These are phyloP conservation scores for Ogataea angusta DNA, from an alignment of 805 yeast species.

Conservation along the genomic window DNA sequence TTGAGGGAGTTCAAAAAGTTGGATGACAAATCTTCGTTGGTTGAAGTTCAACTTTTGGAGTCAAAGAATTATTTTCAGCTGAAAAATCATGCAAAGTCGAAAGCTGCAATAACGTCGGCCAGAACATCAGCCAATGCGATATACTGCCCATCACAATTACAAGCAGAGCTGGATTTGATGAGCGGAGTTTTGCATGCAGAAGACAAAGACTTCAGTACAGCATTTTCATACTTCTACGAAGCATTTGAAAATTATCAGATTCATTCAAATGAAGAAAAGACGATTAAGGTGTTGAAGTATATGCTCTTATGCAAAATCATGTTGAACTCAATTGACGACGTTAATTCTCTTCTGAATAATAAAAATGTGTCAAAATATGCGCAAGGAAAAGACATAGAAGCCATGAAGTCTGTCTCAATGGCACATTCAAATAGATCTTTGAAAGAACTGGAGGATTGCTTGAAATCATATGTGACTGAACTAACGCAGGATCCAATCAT, in stretches of 20 bases:
- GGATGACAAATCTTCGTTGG: slow-evolving; percentile 92
- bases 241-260: slow-evolving; percentile 85
- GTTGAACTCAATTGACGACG: slow-evolving; percentile 84
- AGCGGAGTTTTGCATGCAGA: slow-evolving; percentile 95
- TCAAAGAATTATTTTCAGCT: slow-evolving; percentile 86
- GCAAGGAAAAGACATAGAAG: slow-evolving; percentile 84
- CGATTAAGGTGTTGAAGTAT: slow-evolving; percentile 77
- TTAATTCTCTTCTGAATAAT: slow-evolving; percentile 70
- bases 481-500: slow-evolving; percentile 83
- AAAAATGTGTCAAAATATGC: slow-evolving; percentile 42
- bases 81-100: slow-evolving; percentile 84
- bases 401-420: slow-evolving; percentile 88
- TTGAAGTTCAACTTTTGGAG: slow-evolving; percentile 92
- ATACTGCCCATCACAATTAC: slow-evolving; percentile 88
- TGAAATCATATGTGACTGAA: slow-evolving; percentile 67
- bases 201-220: slow-evolving; percentile 94
- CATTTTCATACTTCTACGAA: slow-evolving; percentile 92
- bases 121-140: slow-evolving; percentile 97
- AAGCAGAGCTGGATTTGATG: slow-evolving; percentile 93
- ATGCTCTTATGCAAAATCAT: slow-evolving; percentile 91
- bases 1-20: slow-evolving; percentile 85
- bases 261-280: slow-evolving; percentile 37
- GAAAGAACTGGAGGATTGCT: slow-evolving; percentile 84
- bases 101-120: slow-evolving; percentile 91
- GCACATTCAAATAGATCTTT: slow-evolving; percentile 89